phyloP scores from a whole-genome alignment of 495 filamentous ascomycete species.

The Tuber magnatum region DNA sequence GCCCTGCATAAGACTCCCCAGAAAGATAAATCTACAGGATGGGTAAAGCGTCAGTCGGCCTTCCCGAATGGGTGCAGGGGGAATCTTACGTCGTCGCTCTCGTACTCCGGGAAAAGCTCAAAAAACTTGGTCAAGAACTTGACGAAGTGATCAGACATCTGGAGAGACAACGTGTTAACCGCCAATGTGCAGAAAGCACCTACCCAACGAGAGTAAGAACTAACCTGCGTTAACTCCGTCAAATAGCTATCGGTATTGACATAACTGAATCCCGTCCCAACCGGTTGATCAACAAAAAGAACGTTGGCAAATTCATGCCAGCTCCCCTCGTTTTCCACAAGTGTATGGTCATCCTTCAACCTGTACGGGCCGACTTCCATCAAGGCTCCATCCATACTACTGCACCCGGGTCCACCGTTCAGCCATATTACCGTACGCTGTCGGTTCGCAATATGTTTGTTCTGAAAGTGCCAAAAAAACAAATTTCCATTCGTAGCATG shows the following conservation, averaged over 20 bases:
- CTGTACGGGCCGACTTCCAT: conserved; percentile 97
- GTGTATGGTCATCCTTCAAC: conserved; percentile 63
- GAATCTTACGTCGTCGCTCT: conserved; percentile 76
- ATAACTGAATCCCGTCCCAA: conserved; percentile 94
- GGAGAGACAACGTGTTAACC: conserved; percentile 6
- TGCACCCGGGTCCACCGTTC: conserved; percentile 93
- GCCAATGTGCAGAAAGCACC: neutral
- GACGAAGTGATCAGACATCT: conserved; percentile 82
- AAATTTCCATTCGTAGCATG: conserved; percentile 78
- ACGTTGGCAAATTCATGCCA: conserved; percentile 98
- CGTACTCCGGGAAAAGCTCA: conserved; percentile 80
- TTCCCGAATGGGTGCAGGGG: conserved; percentile 7
- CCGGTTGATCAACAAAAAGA: conserved; percentile 92
- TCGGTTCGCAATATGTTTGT: conserved; percentile 84
- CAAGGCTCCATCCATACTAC: conserved; percentile 90
- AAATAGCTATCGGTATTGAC: conserved; percentile 80
- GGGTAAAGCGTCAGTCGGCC: conserved; percentile 38
- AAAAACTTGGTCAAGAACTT: conserved; percentile 88
- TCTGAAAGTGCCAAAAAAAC: conserved; percentile 98
- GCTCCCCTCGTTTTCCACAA: conserved; percentile 78
- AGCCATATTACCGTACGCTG: conserved; percentile 94
- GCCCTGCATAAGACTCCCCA: conserved; percentile 93
- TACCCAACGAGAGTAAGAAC: neutral
- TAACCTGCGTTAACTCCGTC: conserved; percentile 63
- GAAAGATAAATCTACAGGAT: conserved; percentile 71